phyloP scores from a whole-genome alignment of 108 stramenopile genomes.

The Cyclotella sp. region DNA sequence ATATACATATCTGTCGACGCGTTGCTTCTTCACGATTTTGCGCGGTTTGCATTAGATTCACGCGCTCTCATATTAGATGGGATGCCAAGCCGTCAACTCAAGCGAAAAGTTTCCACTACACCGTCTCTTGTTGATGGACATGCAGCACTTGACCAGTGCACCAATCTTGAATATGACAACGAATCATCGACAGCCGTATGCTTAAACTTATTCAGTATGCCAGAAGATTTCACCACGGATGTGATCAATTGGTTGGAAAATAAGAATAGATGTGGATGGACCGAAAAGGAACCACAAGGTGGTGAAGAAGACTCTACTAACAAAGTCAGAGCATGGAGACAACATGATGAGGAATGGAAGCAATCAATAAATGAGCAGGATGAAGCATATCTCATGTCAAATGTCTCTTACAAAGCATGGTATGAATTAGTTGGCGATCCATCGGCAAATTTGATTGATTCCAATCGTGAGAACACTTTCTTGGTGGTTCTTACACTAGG shows the following conservation, averaged over 20 bases:
- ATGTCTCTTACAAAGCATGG: slow-evolving; percentile 1
- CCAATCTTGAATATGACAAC: neutral
- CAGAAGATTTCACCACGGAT: slow-evolving; percentile 7
- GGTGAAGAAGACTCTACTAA: neutral
- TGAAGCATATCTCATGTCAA: slow-evolving; percentile 2
- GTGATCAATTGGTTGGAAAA: slow-evolving; percentile 15
- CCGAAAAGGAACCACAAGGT: neutral
- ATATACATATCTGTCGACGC: neutral
- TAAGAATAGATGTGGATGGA: slow-evolving; percentile 18
- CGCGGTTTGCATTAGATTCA: neutral
- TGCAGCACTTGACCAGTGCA: neutral
- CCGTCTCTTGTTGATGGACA: neutral
- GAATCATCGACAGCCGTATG: neutral
- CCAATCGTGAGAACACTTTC: neutral
- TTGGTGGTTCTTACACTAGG: neutral
- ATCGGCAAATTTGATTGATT: neutral
- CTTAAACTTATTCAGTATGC: neutral
- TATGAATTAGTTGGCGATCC: slow-evolving; percentile 17
- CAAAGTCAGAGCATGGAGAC: slow-evolving; percentile 4
- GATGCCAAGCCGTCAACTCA: slow-evolving; percentile 10
- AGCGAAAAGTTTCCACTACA: no score
- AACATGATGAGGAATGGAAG: slow-evolving; percentile 14
- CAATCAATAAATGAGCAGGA: slow-evolving; percentile 6
- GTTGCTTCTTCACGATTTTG: neutral
- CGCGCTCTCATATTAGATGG: slow-evolving; percentile 2